Evolutionary conservation across 352 stramenopile species (phyloP).

Genomic region (Globisporangium rhizosaccharum): DNA sequence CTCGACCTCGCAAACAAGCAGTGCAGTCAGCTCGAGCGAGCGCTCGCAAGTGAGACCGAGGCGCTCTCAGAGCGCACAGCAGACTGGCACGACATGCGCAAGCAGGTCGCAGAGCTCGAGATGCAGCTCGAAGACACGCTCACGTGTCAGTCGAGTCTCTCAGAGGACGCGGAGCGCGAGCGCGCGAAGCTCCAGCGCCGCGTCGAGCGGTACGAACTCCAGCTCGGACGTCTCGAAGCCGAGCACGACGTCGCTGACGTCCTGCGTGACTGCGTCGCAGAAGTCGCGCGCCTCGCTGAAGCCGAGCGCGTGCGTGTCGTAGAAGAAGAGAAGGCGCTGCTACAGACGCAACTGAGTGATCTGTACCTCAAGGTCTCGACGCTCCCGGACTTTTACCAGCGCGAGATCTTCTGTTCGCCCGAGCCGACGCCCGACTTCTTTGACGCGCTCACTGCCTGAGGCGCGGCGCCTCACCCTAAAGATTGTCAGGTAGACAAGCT

Average conservation of each 20-base stretch:
- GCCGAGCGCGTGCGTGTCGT: conserved; percentile 52
- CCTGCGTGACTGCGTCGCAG: conserved; percentile 46
- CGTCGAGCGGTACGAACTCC: conserved; percentile 46
- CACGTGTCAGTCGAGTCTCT: conserved; percentile 10
- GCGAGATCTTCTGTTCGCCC: conserved; percentile 77
- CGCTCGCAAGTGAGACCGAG: conserved; percentile 26
- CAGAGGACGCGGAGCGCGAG: conserved; percentile 30
- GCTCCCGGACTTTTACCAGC: conserved; percentile 81
- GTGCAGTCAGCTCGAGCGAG: conserved; percentile 28
- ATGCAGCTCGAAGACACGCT: conserved; percentile 20
- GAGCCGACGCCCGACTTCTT: conserved; percentile 78
- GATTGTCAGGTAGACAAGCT: too few species aligned
- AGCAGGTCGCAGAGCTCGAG: conserved; percentile 24
- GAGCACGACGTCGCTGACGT: conserved; percentile 49
- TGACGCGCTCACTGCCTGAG: conserved; percentile 54
- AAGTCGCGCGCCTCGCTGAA: conserved; percentile 48
- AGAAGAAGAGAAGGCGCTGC: conserved; percentile 61
- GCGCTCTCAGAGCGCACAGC: conserved; percentile 16
- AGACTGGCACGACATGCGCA: conserved; percentile 22
- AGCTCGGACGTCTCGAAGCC: conserved; percentile 43
- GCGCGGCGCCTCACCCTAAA: not conserved
- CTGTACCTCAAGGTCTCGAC: conserved; percentile 81
- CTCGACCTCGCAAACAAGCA: conserved; percentile 47
- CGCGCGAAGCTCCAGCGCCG: conserved; percentile 29
- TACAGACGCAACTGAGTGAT: conserved; percentile 66